Evolutionary conservation across 495 filamentous ascomycete genomes (phyloP), one percentile per base, ranked within the genome.

Genomic region (Ascodesmis nigricans): DNA sequence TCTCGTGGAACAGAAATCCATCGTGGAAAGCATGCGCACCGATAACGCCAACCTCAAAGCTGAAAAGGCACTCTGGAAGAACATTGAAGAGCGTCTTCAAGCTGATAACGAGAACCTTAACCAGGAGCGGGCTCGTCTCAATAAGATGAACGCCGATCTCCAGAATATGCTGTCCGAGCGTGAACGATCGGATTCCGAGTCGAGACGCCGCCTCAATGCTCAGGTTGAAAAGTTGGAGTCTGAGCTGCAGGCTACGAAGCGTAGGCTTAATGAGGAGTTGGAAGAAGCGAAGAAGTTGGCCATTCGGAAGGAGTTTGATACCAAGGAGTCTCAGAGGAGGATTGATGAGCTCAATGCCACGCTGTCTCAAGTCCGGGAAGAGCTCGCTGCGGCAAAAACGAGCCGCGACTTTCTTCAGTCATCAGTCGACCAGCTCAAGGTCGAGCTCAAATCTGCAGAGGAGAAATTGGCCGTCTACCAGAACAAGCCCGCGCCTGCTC

Each of bases 1-100:
- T 45, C 63, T 93, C 0, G 70, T 93, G 5, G 87, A 91, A 52
- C 70, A 75, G 1, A 75, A 75, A 44, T 75, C 71, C 38, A 53
- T 84, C 22, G 58, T 72, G 6, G 84, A 97, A 45, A 82, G 78
- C 45, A 65, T 95, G 56, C 78, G 82, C 14, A 80, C 73, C 29
- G 87, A 95, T 43, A 84, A 67, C 39, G 76, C 81, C 13, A 92
- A 91, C 52, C 68, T 91, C 7, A 90, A 84, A 53, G 83, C 83
- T 0, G 84, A 93, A 48, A 90, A 84, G 53, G 71, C 73, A 3
- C 61, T 95, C 15, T 84, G 73, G 76, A 91, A 84, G 57, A 77
- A 67, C 29, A 84, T 93, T 38, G 80, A 95, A 50, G 73, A 76
- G 41, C 67, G 90, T 23, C 61, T 93, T 13, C 73, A 62, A 40